Evolutionary conservation across 306 rosid species (phyloP).

Genomic region (Fragaria nilgerrensis): DNA sequence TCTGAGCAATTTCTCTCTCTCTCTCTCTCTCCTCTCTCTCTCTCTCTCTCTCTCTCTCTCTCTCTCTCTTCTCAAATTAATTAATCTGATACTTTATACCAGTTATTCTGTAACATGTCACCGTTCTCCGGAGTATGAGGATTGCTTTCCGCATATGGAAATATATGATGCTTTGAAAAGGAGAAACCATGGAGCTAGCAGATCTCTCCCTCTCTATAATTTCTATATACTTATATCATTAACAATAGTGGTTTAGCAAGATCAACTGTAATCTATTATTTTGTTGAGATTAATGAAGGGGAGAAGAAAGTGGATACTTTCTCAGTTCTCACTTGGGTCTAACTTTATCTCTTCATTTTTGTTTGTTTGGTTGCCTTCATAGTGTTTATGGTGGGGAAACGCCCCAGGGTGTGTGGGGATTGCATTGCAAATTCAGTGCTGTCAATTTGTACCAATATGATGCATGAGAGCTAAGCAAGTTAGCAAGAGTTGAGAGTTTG

Average conservation of each 20-base stretch:
- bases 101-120: neutral
- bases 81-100: neutral
- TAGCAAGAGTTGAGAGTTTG: constrained; percentile 10
- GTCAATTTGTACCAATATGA: constrained; percentile 3
- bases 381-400: neutral
- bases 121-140: constrained; percentile 2
- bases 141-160: constrained; percentile 8
- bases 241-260: neutral
- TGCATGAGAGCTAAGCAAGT: neutral
- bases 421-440: constrained; percentile 3
- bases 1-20: neutral
- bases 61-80: no score
- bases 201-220: neutral
- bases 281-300: neutral
- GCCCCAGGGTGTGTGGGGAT: constrained; percentile 2
- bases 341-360: neutral
- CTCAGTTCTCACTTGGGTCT: neutral
- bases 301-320: neutral
- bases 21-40: constrained; percentile 18
- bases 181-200: neutral
- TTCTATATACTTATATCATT: neutral
- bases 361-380: neutral
- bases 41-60: constrained; percentile 10
- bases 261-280: neutral
- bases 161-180: constrained; percentile 4